phyloP scores from a whole-genome alignment of 495 filamentous ascomycete species.

The Penicillium subrubescens region DNA sequence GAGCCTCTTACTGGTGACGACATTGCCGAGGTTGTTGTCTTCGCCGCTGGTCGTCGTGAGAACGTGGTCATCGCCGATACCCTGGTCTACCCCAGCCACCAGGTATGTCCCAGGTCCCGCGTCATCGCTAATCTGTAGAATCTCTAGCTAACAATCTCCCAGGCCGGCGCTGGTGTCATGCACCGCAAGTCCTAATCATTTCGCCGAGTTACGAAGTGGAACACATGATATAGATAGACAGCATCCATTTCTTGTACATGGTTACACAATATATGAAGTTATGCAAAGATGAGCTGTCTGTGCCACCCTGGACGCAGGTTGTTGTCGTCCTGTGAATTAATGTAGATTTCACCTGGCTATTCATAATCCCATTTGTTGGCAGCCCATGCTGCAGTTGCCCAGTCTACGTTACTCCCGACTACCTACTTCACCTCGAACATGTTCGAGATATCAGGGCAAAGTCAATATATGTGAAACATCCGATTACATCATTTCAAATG shows the following conservation, averaged over 20 bases:
- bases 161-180: constrained; percentile 30
- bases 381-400: neutral
- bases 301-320: neutral
- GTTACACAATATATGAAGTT: constrained; percentile 10
- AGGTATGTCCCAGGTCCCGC: constrained; percentile 55
- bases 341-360: neutral
- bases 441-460: neutral
- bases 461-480: too few relatives aligned
- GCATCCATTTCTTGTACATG: constrained; percentile 10
- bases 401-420: neutral
- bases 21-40: constrained; percentile 93
- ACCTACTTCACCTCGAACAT: neutral
- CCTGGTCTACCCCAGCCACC: constrained; percentile 87
- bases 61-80: constrained; percentile 96
- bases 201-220: neutral
- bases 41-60: constrained; percentile 83
- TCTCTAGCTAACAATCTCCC: constrained; percentile 1
- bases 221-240: constrained; percentile 14
- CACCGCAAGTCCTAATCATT: constrained; percentile 29
- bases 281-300: neutral
- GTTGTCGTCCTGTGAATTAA: neutral
- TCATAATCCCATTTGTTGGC: neutral
- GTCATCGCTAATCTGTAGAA: neutral
- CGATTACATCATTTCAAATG: too few relatives aligned
- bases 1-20: constrained; percentile 95